Evolutionary conservation across 2,329 filamentous ascomycete genomes (phyloP), one percentile per base, ranked within the genome.

Genomic region (Cryphonectria carpinicola): DNA sequence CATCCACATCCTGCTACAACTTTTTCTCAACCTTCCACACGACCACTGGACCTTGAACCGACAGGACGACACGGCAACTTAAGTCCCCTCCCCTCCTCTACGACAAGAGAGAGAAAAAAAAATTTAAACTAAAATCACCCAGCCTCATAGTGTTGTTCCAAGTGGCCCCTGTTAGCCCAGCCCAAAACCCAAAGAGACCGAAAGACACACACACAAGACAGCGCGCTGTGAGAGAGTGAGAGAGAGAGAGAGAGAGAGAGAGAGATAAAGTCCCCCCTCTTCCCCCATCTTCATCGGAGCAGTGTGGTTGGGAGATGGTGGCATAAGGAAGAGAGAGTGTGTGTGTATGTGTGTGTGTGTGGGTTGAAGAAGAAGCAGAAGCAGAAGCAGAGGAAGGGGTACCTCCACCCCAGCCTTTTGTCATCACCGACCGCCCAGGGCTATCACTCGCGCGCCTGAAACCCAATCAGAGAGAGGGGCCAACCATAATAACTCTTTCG

Each of bases 1-100:
- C 76, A 79, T 78, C 80, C 74, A 73, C 66, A 78, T 77, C 77
- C 76, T 76, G 74, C 74, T 75, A 70, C 72, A 73, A 71, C 70
- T 74, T 67, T 66, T 73, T 73, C 28, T 74, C 76, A 72, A 72
- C 74, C 74, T 77, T 76, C 72, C 75, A 75, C 74, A 79, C 78
- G 77, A 81, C 80, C 78, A 76, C 77, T 13, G 19, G 79, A 77
- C 82, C 77, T 83, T 84, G 81, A 82, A 81, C 83, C 80, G 82
- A 83, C 83, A 83, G 83, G 83, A 83, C 46, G 19, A 22, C 46
- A 41, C 32, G 43, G 25, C 35, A 52, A 19, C 32, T 28, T 28
- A 17, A 39, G 35, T 64, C 28, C 43, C 58, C 35, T 39, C 17
- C 6, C 46, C 22, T n/a, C 46, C 46, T 49, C 19, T 49, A 49